Evolutionary conservation across 1,284 basidiomycete species (phyloP).

Genomic region (Papiliotrema terrestris): DNA sequence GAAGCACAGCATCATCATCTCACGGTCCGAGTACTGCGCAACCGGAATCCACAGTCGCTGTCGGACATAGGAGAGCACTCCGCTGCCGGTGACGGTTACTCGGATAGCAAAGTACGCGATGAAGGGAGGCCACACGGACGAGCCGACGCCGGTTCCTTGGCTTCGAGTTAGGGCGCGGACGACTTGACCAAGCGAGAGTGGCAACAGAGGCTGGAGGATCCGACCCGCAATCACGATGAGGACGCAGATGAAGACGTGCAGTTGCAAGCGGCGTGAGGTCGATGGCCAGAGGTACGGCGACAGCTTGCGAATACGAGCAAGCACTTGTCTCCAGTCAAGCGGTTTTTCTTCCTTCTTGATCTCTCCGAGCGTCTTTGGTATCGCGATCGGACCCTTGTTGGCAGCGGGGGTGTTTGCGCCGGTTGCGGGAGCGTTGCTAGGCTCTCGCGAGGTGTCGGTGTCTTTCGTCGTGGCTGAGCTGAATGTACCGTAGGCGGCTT

Average conservation of each 20-base stretch:
- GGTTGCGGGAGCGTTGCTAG: background rate
- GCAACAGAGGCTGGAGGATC: constrained; percentile 31
- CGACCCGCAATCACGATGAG: constrained; percentile 24
- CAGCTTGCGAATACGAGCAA: constrained; percentile 31
- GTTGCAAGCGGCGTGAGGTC: constrained; percentile 33
- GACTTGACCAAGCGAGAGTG: constrained; percentile 30
- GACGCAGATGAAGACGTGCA: constrained; percentile 29
- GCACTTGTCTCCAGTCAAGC: constrained; percentile 29
- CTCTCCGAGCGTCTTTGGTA: constrained; percentile 39
- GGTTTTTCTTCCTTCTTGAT: constrained; percentile 33
- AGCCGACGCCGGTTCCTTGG: constrained; percentile 5
- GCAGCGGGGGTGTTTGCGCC: constrained; percentile 16
- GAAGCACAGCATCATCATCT: constrained; percentile 88
- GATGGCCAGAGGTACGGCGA: constrained; percentile 43
- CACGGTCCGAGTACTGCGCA: constrained; percentile 87
- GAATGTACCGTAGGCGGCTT: constrained; percentile 31
- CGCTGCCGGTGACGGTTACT: constrained; percentile 21
- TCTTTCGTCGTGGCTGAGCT: constrained; percentile 3
- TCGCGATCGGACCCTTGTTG: constrained; percentile 17
- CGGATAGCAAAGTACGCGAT: constrained; percentile 29
- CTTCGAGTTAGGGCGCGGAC: constrained; percentile 29
- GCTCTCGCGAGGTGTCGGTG: background rate
- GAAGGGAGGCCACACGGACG: constrained; percentile 31
- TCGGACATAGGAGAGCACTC: constrained; percentile 76
- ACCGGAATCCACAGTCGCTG: constrained; percentile 97